A percentile compares a stretch with the other conserved stretches of the same genome.
These are phyloP conservation scores for Periconia sp. DNA, from an alignment of 2,329 filamentous ascomycete genomes.

Conservation along the genomic window DNA sequence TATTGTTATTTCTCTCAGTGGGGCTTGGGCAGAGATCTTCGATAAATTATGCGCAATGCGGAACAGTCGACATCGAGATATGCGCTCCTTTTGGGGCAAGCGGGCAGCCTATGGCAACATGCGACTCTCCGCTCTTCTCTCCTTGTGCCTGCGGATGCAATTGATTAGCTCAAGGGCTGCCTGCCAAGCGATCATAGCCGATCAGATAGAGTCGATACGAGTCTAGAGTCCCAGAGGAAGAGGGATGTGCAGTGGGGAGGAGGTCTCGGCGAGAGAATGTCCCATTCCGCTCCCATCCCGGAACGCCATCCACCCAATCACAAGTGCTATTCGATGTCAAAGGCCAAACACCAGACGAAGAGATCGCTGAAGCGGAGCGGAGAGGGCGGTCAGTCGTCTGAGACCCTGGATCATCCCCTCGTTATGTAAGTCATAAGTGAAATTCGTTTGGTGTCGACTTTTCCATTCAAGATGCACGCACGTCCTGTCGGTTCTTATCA, in stretches of 20 bases:
- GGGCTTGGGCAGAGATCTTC: background rate
- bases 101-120: background rate
- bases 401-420: no score
- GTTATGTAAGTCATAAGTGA: no score
- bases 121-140: background rate
- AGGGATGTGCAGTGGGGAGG: background rate
- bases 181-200: background rate
- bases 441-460: no score
- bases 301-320: background rate
- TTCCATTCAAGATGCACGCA: no score
- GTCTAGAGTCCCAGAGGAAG: background rate
- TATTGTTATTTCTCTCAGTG: no score
- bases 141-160: no score
- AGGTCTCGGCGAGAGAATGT: background rate
- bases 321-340: background rate
- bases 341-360: background rate
- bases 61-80: background rate
- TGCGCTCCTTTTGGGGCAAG: background rate
- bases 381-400: background rate
- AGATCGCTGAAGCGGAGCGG: background rate
- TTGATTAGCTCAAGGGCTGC: background rate
- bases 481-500: no score
- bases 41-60: background rate
- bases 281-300: background rate
- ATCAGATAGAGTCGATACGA: background rate